phyloP scores from a whole-genome alignment of 805 yeast species.

The Gaillardinia entomophila region DNA sequence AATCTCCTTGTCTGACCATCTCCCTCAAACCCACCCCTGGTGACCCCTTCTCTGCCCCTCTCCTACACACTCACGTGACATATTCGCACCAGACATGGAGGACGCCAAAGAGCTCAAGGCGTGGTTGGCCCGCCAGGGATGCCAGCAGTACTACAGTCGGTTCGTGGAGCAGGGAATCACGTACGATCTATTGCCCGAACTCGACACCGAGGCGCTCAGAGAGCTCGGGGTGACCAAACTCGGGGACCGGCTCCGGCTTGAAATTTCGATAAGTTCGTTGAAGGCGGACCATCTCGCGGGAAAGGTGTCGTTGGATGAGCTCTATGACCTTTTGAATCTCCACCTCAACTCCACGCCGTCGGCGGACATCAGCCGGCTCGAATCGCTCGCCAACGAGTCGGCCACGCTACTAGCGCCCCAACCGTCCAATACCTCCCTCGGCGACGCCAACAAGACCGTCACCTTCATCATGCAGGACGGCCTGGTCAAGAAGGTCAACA shows the following conservation, averaged over 20 bases:
- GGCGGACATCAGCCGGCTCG: not conserved
- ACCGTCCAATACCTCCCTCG: not conserved
- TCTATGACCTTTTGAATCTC: slow-evolving; percentile 13
- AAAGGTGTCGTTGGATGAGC: slow-evolving; percentile 23
- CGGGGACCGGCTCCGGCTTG: slow-evolving; percentile 76
- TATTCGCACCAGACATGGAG: too few relatives aligned
- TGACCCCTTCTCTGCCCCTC: too few relatives aligned
- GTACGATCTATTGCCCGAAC: slow-evolving; percentile 49
- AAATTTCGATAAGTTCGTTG: slow-evolving; percentile 48
- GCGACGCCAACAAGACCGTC: slow-evolving; percentile 32
- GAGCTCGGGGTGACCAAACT: slow-evolving; percentile 72
- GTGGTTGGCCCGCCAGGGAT: slow-evolving; percentile 31
- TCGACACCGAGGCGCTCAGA: slow-evolving; percentile 58
- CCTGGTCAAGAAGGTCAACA: slow-evolving; percentile 57
- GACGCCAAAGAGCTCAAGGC: slow-evolving; percentile 19
- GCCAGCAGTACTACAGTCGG: slow-evolving; percentile 27
- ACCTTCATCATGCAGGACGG: slow-evolving; percentile 77
- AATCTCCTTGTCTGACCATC: too few relatives aligned
- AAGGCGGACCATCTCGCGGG: slow-evolving; percentile 25
- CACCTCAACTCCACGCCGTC: slow-evolving; percentile 4
- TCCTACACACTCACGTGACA: too few relatives aligned
- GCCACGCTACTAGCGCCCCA: slow-evolving; percentile 1
- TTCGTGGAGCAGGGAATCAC: slow-evolving; percentile 49
- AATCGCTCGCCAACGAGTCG: slow-evolving; percentile 3
- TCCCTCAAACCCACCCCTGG: too few relatives aligned